Base-by-base conservation (phyloP, 1,139 yeast species). In the Magnusiomyces ingens region DNA sequence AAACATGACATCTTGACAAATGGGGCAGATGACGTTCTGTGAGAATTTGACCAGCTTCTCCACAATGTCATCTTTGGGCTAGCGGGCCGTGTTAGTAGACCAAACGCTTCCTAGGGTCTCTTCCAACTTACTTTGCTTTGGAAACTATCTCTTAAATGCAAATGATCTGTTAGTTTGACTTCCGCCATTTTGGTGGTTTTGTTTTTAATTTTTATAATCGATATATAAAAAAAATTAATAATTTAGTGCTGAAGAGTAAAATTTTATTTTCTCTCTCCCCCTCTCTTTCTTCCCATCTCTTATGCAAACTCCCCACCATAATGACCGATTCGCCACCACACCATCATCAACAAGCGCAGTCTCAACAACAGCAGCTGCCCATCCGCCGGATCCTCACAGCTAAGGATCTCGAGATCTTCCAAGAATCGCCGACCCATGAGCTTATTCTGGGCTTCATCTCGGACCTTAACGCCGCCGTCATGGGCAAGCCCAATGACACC, bases 381-480 rank as follows among this genome's bases (percentile, higher is more conserved):
- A 46, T 44, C 11, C 54, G 81, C 62, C 71, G 94, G 54, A 75
- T 91, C 6, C 65, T 82, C 12, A 78, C 85, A 0, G 68, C 72
- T 0, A 73, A 75, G 0, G 98, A 93, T 65, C 66, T 93, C 62
- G 75, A 73, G 8, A 67, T 73, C 51, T 93, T 96, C 83, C 67
- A 71, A n/a, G 67, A 61, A 0, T 80, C 91, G 2, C 59, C 67
- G 0, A 76, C 86, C 0, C 80, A 80, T 63, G 61, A 69, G 0
- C 72, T 71, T 2, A 63, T 93, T 1, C 60, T 85, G 1, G 68
- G 64, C 0, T 91, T 87, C 61, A 75, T 90, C 2, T 69, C 69
- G 21, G 70, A 71, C 1, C 72, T 93, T 47, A 93, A 90, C 52
- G 69, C 73, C 0, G 77, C 90, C 50, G 93, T 88, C 0, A 73